Evolutionary conservation across 2,329 filamentous ascomycete genomes (phyloP).

Genomic region (Aspergillus carbonarius): DNA sequence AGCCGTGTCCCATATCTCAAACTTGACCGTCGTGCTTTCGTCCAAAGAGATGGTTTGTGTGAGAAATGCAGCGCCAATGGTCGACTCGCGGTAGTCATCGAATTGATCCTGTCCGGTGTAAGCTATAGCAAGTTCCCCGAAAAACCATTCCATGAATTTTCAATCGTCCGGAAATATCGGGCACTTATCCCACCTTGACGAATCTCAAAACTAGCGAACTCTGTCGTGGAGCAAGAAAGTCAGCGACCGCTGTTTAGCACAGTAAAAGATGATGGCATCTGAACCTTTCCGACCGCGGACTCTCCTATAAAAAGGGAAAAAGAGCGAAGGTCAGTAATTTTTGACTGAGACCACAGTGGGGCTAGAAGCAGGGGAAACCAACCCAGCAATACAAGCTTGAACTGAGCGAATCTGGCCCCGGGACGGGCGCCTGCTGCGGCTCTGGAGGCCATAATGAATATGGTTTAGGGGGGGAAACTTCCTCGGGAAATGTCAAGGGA

Average conservation of each 20-base stretch:
- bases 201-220: slow-evolving; percentile 97
- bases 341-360: slow-evolving; percentile 6
- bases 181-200: slow-evolving; percentile 72
- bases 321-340: slow-evolving; percentile 18
- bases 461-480: slow-evolving; percentile 20
- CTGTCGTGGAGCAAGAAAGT: slow-evolving; percentile 52
- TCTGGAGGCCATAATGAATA: slow-evolving; percentile 75
- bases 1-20: slow-evolving; percentile 99
- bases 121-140: background rate
- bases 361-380: slow-evolving; percentile 38
- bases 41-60: slow-evolving; percentile 98
- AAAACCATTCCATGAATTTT: background rate
- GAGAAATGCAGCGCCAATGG: slow-evolving; percentile 96
- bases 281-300: slow-evolving; percentile 96
- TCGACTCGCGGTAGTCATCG: slow-evolving; percentile 96
- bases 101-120: slow-evolving; percentile 78
- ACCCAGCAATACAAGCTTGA: slow-evolving; percentile 98
- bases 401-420: slow-evolving; percentile 88
- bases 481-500: slow-evolving; percentile 6
- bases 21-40: slow-evolving; percentile 98
- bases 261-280: slow-evolving; percentile 14
- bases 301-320: slow-evolving; percentile 65
- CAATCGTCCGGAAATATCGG: background rate
- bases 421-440: slow-evolving; percentile 68
- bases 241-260: slow-evolving; percentile 24